Conservation (phyloP, 2,329 filamentous ascomycete species). For the Aureobasidium namibiae region DNA sequence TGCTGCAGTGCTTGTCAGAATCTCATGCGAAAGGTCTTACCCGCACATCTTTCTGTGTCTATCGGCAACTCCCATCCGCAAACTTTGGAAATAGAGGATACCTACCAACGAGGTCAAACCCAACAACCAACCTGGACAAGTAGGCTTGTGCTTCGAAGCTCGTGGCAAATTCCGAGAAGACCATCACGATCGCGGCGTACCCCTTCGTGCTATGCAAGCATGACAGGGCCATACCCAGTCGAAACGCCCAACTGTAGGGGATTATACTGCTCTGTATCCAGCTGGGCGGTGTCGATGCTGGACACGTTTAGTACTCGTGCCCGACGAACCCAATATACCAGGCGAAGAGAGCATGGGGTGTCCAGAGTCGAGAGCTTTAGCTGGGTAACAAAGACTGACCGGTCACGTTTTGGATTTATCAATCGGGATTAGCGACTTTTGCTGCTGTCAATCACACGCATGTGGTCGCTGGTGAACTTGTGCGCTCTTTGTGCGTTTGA, state of each 20-base stretch:
- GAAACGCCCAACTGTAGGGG: not conserved
- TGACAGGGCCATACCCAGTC: not conserved
- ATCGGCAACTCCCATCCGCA: not conserved
- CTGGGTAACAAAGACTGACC: not conserved
- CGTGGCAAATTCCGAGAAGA: not conserved
- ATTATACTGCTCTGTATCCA: not conserved
- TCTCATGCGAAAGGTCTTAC: not conserved
- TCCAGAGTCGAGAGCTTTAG: not conserved
- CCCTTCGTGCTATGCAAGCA: not conserved
- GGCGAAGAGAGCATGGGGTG: too few species aligned
- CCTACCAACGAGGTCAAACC: not conserved
- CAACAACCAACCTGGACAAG: not conserved
- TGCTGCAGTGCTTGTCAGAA: conserved; percentile 1
- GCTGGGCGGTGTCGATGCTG: not conserved
- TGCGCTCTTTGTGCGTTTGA: not conserved
- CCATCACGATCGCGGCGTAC: not conserved
- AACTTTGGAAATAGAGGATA: not conserved
- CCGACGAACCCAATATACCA: too few species aligned
- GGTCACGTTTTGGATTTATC: not conserved
- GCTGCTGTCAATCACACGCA: not conserved
- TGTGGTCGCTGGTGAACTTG: not conserved
- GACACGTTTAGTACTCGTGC: too few species aligned
- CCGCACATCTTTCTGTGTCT: not conserved
- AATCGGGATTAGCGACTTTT: not conserved
- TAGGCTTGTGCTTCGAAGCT: not conserved